Conservation (phyloP, 495 filamentous ascomycete genomes). For the Penicillium flavigenum region DNA sequence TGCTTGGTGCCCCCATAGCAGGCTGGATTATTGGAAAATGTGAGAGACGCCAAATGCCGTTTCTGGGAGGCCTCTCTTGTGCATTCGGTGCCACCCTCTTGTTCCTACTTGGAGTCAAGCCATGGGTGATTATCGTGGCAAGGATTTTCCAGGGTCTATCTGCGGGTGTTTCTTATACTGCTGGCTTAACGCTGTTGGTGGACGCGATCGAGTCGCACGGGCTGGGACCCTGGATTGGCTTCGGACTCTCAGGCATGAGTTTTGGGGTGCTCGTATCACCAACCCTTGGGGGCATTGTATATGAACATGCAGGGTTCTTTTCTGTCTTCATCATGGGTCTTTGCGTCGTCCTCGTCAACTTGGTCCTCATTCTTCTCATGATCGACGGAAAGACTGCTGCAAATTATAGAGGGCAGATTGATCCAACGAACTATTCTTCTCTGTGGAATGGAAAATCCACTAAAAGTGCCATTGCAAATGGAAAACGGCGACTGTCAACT, state of each 20-base stretch:
- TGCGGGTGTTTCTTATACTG: slow-evolving; percentile 9
- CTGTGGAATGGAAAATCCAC: not conserved
- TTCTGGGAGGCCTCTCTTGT: slow-evolving; percentile 7
- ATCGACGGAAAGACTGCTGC: slow-evolving; percentile 5
- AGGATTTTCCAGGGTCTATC: slow-evolving; percentile 10
- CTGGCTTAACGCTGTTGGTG: slow-evolving; percentile 12
- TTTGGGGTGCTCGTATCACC: slow-evolving; percentile 13
- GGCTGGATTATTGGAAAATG: slow-evolving; percentile 7
- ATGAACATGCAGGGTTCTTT: slow-evolving; percentile 11
- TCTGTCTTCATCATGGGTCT: slow-evolving; percentile 10
- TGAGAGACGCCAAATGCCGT: slow-evolving; percentile 5
- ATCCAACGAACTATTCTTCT: too few species aligned
- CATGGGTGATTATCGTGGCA: slow-evolving; percentile 10
- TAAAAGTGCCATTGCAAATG: not conserved
- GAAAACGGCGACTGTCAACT: slow-evolving; percentile 1
- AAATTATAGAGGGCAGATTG: not conserved
- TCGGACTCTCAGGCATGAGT: slow-evolving; percentile 12
- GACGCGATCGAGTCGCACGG: slow-evolving; percentile 14
- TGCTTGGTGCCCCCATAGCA: slow-evolving; percentile 5
- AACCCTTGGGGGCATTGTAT: slow-evolving; percentile 7
- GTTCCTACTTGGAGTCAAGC: slow-evolving; percentile 5
- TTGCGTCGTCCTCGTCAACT: slow-evolving; percentile 3
- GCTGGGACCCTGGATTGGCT: slow-evolving; percentile 13
- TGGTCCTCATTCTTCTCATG: slow-evolving; percentile 5
- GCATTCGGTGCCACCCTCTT: slow-evolving; percentile 2